Percentiles rank a stretch among this genome's conserved stretches.
Evolutionary conservation across 106 monocot genomes (phyloP).

Genomic region (Allium sativum): DNA sequence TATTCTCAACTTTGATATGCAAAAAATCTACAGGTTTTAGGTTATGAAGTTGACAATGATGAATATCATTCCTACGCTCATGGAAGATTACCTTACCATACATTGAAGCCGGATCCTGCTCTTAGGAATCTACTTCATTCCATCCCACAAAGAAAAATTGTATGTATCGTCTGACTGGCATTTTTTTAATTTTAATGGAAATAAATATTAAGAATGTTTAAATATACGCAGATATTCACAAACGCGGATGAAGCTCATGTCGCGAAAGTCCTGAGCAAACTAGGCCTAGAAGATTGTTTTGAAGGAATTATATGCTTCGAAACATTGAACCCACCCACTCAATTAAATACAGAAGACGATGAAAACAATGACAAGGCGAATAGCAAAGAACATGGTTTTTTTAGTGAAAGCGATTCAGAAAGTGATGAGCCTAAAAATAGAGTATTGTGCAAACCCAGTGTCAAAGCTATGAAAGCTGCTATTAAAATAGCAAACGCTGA

Average conservation of each 20-base stretch:
- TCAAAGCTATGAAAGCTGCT: conserved; percentile 66
- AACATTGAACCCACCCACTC: conserved; percentile 46
- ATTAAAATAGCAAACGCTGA: conserved; percentile 56
- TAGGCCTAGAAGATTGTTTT: conserved; percentile 88
- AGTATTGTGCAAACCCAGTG: conserved; percentile 66
- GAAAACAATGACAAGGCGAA: neutral
- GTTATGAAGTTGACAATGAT: conserved; percentile 67
- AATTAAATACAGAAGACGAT: neutral
- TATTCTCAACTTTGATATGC: neutral
- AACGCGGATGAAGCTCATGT: conserved; percentile 78
- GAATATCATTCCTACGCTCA: conserved; percentile 76
- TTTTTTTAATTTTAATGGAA: no score
- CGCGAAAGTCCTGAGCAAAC: conserved; percentile 33
- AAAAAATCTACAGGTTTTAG: conserved; percentile 31
- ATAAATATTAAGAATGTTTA: no score
- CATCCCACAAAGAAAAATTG: conserved; percentile 66
- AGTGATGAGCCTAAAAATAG: conserved; percentile 5
- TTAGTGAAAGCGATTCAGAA: conserved; percentile 15
- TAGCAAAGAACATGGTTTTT: conserved; percentile 3
- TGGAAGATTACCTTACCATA: conserved; percentile 71
- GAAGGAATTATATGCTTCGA: conserved; percentile 88
- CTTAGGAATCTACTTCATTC: conserved; percentile 72
- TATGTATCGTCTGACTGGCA: conserved; percentile 6
- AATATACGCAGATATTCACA: conserved; percentile 60
- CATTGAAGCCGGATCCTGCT: conserved; percentile 59